Evolutionary conservation across 306 rosid genomes (phyloP).

Genomic region (Rosa persica): DNA sequence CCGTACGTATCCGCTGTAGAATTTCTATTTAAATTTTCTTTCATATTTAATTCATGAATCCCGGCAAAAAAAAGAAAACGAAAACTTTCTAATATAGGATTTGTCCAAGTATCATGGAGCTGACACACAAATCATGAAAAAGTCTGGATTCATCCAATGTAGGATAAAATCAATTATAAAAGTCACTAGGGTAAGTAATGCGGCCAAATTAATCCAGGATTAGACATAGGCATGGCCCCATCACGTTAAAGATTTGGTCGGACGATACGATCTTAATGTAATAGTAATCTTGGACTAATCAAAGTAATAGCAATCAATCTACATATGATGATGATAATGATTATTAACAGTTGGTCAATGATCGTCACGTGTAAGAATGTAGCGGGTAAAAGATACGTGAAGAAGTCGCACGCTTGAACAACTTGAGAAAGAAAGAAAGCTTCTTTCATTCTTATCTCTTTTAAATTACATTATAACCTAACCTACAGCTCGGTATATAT

Average conservation of each 20-base stretch:
- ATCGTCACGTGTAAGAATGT: conserved; percentile 8
- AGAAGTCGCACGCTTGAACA: conserved; percentile 11
- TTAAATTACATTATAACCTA: conserved; percentile 5
- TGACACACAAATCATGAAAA: neutral
- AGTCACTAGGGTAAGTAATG: neutral
- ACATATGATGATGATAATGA: neutral
- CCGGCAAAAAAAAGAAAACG: neutral
- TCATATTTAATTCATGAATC: too few species aligned
- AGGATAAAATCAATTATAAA: neutral
- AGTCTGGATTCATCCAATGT: neutral
- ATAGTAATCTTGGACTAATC: neutral
- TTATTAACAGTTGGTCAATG: conserved; percentile 6
- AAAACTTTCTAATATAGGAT: neutral
- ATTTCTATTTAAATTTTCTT: too few species aligned
- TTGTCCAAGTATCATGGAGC: neutral
- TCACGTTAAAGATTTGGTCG: neutral
- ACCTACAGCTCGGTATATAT: neutral
- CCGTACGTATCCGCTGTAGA: neutral
- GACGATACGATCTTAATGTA: neutral
- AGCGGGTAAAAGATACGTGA: neutral
- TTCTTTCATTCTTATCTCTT: conserved; percentile 24
- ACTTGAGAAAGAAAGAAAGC: neutral
- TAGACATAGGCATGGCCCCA: neutral
- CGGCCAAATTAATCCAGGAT: too few species aligned
- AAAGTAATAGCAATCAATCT: neutral